Percentiles rank a stretch among this genome's conserved stretches.
These are phyloP conservation scores for Thalassiosira ordinaria DNA, from an alignment of 352 stramenopile genomes.

Conservation along the genomic window DNA sequence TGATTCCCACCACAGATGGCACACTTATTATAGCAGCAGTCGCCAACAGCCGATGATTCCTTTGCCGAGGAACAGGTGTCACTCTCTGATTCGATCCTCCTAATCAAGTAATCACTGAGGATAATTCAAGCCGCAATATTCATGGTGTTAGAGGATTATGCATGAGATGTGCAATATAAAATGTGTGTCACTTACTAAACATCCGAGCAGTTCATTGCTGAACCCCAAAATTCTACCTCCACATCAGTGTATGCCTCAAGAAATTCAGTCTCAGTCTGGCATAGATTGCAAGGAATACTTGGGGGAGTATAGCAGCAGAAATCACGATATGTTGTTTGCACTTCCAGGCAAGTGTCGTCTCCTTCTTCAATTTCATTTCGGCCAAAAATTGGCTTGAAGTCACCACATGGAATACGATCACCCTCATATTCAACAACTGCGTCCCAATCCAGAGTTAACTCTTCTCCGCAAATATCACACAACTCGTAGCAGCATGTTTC, in stretches of 20 bases:
- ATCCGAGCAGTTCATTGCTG: constrained; percentile 65
- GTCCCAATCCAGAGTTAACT: constrained; percentile 64
- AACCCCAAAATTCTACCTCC: constrained; percentile 63
- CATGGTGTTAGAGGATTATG: neutral
- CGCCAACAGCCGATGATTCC: constrained; percentile 31
- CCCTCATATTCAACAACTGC: constrained; percentile 62
- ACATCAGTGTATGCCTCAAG: constrained; percentile 61
- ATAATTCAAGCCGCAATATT: too few species aligned
- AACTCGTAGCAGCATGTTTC: constrained; percentile 66
- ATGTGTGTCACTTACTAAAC: constrained; percentile 52
- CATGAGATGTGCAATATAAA: constrained; percentile 10
- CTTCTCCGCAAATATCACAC: constrained; percentile 62
- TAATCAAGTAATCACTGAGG: constrained; percentile 59
- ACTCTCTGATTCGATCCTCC: constrained; percentile 61
- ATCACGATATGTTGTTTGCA: constrained; percentile 43
- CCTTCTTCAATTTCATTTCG: constrained; percentile 59
- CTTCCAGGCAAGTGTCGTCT: constrained; percentile 49
- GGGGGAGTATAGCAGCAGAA: constrained; percentile 64
- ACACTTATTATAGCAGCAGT: constrained; percentile 73
- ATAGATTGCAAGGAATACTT: constrained; percentile 58
- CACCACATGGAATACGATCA: constrained; percentile 55
- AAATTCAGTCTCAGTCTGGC: constrained; percentile 59
- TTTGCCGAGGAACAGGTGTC: constrained; percentile 59
- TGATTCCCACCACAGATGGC: constrained; percentile 50
- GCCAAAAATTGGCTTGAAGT: constrained; percentile 66